Conservation (phyloP, 768 basidiomycete genomes). For the Ramaria rubella region DNA sequence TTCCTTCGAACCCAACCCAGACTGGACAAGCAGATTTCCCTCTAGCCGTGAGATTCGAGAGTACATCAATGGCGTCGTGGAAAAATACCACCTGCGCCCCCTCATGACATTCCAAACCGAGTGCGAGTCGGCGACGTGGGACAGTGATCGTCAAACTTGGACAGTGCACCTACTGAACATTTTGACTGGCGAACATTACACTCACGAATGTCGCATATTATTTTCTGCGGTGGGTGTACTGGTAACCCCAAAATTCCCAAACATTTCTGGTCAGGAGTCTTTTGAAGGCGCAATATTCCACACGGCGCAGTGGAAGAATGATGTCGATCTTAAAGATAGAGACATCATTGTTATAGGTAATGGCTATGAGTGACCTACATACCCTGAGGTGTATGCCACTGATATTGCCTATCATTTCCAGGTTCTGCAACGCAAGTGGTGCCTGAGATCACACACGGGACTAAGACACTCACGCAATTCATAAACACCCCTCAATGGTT, state of each 20-base stretch:
- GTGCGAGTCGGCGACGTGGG: slow-evolving; percentile 13
- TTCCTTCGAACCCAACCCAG: slow-evolving; percentile 5
- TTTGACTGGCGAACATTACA: slow-evolving; percentile 6
- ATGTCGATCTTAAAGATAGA: slow-evolving; percentile 15
- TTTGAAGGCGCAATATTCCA: slow-evolving; percentile 19
- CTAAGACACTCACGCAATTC: slow-evolving; percentile 16
- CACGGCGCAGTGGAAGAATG: slow-evolving; percentile 16
- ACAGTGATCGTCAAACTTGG: slow-evolving; percentile 14
- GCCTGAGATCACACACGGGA: slow-evolving; percentile 13
- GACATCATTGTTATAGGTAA: slow-evolving; percentile 21
- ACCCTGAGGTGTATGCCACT: background rate
- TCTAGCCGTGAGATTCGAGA: background rate
- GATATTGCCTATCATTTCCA: background rate
- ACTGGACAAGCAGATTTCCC: background rate
- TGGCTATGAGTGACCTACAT: slow-evolving; percentile 13
- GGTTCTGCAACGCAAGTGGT: slow-evolving; percentile 17
- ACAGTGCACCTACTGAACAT: slow-evolving; percentile 12
- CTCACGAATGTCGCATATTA: slow-evolving; percentile 17
- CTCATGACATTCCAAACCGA: slow-evolving; percentile 11
- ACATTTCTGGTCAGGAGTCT: slow-evolving; percentile 9
- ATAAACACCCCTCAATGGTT: slow-evolving; percentile 16
- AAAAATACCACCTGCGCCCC: slow-evolving; percentile 13
- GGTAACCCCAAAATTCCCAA: slow-evolving; percentile 11
- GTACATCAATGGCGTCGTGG: slow-evolving; percentile 14
- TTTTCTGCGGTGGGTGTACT: slow-evolving; percentile 17